phyloP scores from a whole-genome alignment of 331 rosid genomes.

The Rosa hybrid region DNA sequence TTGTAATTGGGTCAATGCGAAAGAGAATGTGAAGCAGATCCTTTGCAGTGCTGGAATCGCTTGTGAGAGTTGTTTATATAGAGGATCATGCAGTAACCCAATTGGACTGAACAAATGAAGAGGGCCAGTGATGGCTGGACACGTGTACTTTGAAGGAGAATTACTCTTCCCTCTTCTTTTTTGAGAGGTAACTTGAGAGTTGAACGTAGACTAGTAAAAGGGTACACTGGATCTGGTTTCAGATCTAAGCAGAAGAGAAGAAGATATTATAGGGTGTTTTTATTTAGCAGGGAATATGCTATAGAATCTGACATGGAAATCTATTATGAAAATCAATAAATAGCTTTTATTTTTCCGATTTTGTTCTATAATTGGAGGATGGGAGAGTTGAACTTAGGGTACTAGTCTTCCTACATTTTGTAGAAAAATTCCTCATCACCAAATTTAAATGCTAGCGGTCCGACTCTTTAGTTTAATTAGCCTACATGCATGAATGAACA shows the following conservation, averaged over 20 bases:
- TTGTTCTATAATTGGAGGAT: too few species aligned
- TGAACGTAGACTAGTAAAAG: background rate
- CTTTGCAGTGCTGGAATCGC: conserved; percentile 13
- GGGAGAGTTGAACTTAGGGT: too few species aligned
- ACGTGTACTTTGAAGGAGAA: background rate
- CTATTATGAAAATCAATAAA: too few species aligned
- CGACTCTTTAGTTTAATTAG: too few species aligned
- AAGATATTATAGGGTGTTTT: background rate
- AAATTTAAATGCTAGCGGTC: background rate
- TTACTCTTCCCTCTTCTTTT: background rate
- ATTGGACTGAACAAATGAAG: background rate
- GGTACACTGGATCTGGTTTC: background rate
- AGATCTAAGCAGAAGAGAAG: background rate
- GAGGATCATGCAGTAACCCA: background rate
- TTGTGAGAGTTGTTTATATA: background rate
- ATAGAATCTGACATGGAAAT: background rate
- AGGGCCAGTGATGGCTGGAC: background rate
- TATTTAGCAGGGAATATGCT: background rate
- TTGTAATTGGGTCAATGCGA: conserved; percentile 10
- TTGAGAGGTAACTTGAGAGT: background rate
- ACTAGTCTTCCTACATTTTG: too few species aligned
- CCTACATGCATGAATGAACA: background rate
- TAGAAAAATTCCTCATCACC: background rate
- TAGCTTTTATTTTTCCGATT: too few species aligned
- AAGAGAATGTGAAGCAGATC: conserved; percentile 32